A percentile compares a stretch with the other conserved stretches of the same genome.
Evolutionary conservation across 768 basidiomycete species (phyloP).

Genomic region (Trametes cubensis): DNA sequence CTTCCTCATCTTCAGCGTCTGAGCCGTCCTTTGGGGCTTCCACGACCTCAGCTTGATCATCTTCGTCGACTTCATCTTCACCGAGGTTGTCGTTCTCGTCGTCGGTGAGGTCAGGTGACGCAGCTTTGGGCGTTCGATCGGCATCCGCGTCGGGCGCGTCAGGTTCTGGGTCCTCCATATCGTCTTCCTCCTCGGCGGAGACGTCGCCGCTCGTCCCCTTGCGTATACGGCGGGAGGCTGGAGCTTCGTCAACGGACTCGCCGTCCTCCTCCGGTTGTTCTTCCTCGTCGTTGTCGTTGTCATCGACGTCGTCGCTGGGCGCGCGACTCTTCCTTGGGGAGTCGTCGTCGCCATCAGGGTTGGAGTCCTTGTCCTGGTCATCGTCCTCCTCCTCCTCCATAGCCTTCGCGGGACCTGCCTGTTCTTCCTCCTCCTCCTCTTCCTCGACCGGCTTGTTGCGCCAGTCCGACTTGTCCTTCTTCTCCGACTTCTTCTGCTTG

Average conservation of each 20-base stretch:
- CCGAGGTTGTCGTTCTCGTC: slow-evolving; percentile 40
- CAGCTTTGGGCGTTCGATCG: slow-evolving; percentile 25
- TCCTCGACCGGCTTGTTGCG: slow-evolving; percentile 40
- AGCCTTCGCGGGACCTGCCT: slow-evolving; percentile 49
- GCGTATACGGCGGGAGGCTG: slow-evolving; percentile 14
- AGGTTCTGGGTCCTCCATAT: slow-evolving; percentile 32
- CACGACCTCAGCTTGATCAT: slow-evolving; percentile 15
- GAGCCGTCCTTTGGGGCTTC: slow-evolving; percentile 13
- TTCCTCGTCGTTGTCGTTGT: slow-evolving; percentile 22
- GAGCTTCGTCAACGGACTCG: slow-evolving; percentile 28
- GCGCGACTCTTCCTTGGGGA: slow-evolving; percentile 24
- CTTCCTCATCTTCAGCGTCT: slow-evolving; percentile 32
- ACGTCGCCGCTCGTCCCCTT: slow-evolving; percentile 26
- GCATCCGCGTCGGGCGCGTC: slow-evolving; percentile 28
- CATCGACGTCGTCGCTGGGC: slow-evolving; percentile 24
- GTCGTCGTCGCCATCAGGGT: slow-evolving; percentile 17
- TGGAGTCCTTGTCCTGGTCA: slow-evolving; percentile 43
- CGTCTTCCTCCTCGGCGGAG: slow-evolving; percentile 37
- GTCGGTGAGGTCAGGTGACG: slow-evolving; percentile 36
- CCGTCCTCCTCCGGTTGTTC: slow-evolving; percentile 31
- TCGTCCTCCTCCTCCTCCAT: slow-evolving; percentile 68
- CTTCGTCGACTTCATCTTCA: slow-evolving; percentile 27
- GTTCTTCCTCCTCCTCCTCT: slow-evolving; percentile 53
- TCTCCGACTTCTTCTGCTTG: slow-evolving; percentile 42
- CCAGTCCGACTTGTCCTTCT: slow-evolving; percentile 37